Base-by-base conservation (phyloP, 768 basidiomycete species). In the Russula sp. region DNA sequence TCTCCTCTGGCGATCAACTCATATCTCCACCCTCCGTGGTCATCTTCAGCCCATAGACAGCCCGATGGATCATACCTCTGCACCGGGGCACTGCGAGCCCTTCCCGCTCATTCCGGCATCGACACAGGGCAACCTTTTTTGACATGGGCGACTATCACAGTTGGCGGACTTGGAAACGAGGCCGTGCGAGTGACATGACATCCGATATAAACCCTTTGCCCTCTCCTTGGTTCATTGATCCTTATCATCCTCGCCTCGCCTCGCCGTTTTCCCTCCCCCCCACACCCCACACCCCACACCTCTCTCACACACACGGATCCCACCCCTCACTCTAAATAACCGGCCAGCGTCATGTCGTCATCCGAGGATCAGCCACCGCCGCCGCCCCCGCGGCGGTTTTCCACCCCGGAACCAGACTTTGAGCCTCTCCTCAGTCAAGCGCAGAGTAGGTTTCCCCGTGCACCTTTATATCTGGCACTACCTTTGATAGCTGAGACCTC, bases 111-210 rank as follows among this genome's bases (percentile, higher is more conserved):
- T 24, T 48, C 46, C 13, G n/a, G 20, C 10, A 10, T 46, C 20
- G n/a, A 22, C n/a, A 9, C n/a, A 22, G 10, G 10, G n/a, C 22
- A 48, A 22, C 46, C 11, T 4, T 48, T 48, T 22, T 22, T 2
- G 10, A 3, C 28, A 26, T 28, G 50, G 57, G 53, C 61, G 24
- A 64, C 50, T 63, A 63, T 53, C 57, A 24, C 22, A 48, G 16
- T n/a, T 53, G 34, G 63, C 57, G 57, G 63, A 64, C 63, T 64
- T 64, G 63, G 51, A 63, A 59, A 53, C 51, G n/a, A 64, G 44
- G 51, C 61, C 42, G 57, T 57, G 62, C 50, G 56, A 38, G 24
- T 30, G 56, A 57, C 30, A 30, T 30, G 56, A 57, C 22, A 40
- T 42, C 40, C 46, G 28, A n/a, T 24, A 28, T 50, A 26, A 59